Conservation (phyloP, 352 stramenopile species). For the Pythium coloratum region DNA sequence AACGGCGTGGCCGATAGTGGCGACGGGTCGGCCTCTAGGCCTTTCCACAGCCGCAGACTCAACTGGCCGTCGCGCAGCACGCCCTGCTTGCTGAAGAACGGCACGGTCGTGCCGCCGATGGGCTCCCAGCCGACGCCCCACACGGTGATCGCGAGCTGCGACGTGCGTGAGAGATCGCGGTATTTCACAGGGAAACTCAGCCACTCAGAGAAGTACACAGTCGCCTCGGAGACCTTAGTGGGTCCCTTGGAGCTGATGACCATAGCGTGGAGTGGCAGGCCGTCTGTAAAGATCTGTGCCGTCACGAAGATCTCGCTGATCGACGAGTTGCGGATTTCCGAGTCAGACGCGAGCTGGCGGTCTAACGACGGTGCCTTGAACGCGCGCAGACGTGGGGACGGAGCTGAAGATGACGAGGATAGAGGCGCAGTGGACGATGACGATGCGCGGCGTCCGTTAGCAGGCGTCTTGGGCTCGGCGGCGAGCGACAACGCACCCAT, state of each 20-base stretch:
- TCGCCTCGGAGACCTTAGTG: constrained; percentile 86
- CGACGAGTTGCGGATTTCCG: constrained; percentile 76
- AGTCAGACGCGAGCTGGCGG: constrained; percentile 58
- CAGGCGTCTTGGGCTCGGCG: constrained; percentile 16
- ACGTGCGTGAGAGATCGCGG: constrained; percentile 84
- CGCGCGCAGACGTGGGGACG: constrained; percentile 24
- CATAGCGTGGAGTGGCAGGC: constrained; percentile 80
- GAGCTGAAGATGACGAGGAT: constrained; percentile 4
- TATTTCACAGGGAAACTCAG: constrained; percentile 85
- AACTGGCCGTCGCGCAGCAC: constrained; percentile 84
- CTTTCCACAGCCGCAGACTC: constrained; percentile 84
- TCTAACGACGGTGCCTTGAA: constrained; percentile 45
- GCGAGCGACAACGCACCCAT: constrained; percentile 19
- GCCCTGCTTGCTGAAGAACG: constrained; percentile 88
- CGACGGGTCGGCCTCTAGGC: constrained; percentile 67
- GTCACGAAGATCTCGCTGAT: constrained; percentile 88
- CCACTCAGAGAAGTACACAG: constrained; percentile 89
- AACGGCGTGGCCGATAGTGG: constrained; percentile 61
- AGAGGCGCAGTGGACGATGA: constrained; percentile 6
- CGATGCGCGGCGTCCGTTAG: neutral
- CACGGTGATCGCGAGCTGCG: constrained; percentile 80
- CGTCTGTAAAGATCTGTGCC: constrained; percentile 87
- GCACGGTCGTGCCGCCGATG: constrained; percentile 82
- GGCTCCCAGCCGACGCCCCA: constrained; percentile 82
- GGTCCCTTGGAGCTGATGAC: constrained; percentile 82